phyloP scores from a whole-genome alignment of 2,329 filamentous ascomycete genomes.

The Hortaea sp. region DNA sequence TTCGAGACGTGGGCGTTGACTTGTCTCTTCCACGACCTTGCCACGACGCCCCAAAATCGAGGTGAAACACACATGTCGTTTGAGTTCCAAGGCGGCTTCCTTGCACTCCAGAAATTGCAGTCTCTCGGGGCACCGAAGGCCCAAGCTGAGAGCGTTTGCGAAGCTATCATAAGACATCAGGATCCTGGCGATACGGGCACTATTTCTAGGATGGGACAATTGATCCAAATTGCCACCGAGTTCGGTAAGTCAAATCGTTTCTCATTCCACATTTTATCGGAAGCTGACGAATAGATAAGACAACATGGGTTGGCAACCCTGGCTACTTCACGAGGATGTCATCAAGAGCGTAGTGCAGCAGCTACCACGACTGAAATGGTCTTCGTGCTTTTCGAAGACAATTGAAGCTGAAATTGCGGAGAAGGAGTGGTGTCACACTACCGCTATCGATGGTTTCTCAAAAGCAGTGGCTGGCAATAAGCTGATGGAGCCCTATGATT shows the following conservation, averaged over 20 bases:
- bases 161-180: conserved; percentile 63
- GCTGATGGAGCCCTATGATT: conserved; percentile 19
- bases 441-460: conserved; percentile 16
- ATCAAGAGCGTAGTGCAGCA: conserved; percentile 17
- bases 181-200: conserved; percentile 51
- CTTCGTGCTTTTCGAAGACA: conserved; percentile 16
- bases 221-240: conserved; percentile 20
- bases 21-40: conserved; percentile 65
- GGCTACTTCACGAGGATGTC: conserved; percentile 14
- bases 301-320: conserved; percentile 18
- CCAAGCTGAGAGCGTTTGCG: conserved; percentile 59
- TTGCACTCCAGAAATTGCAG: conserved; percentile 40
- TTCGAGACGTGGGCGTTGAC: conserved; percentile 47
- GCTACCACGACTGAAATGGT: conserved; percentile 18
- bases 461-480: conserved; percentile 18
- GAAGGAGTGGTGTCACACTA: conserved; percentile 24
- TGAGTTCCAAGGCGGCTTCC: conserved; percentile 57
- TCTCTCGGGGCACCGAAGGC: conserved; percentile 33
- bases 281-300: conserved; percentile 5
- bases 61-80: conserved; percentile 54
- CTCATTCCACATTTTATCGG: not conserved
- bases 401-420: conserved; percentile 17
- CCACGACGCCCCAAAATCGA: conserved; percentile 51
- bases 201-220: conserved; percentile 17
- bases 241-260: conserved; percentile 7